Evolutionary conservation across 2,329 filamentous ascomycete species (phyloP), one percentile per base, ranked within the genome.

Genomic region (Ceratocystis eucalypticola): DNA sequence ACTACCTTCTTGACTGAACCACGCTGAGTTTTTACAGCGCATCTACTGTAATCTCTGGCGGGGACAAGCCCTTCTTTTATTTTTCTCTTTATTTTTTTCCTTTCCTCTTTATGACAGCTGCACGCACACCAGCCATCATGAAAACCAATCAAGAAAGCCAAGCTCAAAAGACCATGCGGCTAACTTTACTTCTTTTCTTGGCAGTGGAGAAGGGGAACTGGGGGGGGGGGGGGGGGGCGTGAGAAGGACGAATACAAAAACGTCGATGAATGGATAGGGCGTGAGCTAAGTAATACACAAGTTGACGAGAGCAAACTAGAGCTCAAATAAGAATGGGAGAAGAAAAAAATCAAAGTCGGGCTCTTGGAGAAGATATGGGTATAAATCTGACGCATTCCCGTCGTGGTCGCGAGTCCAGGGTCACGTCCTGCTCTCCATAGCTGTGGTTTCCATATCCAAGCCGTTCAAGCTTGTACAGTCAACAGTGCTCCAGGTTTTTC

Each of bases 311-410:
- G 17, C 48, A 53, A 41, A 25, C 20, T 28, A 28, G 48, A 53
- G 17, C 55, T 37, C 15, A 37, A 59, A 59, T 4, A 1, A 41
- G 37, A 41, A 41, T 41, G 37, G 53, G 53, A 59, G 37, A 30
- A 59, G 2, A 37, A 59, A 37, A 59, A 25, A 28, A n/a, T 30
- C 22, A 57, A 0, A 33, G 15, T n/a, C 55, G 37, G 28, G 55
- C 15, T 59, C 5, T 59, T 59, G 28, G 55, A 59, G 55, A 33
- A 59, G 15, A 37, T 37, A 15, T 57, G 33, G 33, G 28, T 59
- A 59, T 59, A 59, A 59, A 59, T 37, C 55, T 28, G 28, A 30
- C 55, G 7, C 55, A 33, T 59, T 59, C 55, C 55, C 22, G 22
- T 53, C 48, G 1, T n/a, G 4, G 15, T 12, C 12, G 22, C 22